Conservation (phyloP, 208 protist species). For the Acanthamoeba castellanii region DNA sequence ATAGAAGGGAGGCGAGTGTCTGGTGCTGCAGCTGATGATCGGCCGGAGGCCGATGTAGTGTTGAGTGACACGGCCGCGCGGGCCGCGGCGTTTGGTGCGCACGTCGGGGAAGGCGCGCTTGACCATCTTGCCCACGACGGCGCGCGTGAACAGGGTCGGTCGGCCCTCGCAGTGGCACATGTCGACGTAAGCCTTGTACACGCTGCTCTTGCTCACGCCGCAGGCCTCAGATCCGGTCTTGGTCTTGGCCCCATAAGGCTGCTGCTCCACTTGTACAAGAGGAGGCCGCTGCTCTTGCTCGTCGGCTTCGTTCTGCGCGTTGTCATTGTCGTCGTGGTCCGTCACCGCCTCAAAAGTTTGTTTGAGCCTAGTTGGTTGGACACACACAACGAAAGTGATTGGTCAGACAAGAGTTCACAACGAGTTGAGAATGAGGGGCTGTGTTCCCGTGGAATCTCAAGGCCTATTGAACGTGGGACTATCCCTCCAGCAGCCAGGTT, state of each 20-base stretch:
- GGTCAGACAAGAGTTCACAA: neutral
- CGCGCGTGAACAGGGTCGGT: neutral
- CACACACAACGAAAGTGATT: neutral
- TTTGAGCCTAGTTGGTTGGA: neutral
- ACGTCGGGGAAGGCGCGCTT: slow-evolving; percentile 8
- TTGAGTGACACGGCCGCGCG: neutral
- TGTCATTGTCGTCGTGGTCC: neutral
- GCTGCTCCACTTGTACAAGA: too few species aligned
- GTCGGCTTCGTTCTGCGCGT: neutral
- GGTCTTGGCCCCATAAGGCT: too few species aligned
- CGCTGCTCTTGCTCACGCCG: neutral
- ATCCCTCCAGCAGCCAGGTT: neutral
- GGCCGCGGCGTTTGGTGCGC: neutral
- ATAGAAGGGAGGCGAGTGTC: too few species aligned
- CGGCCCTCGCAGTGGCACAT: neutral
- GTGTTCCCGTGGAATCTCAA: too few species aligned
- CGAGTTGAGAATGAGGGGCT: too few species aligned
- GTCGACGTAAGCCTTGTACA: neutral
- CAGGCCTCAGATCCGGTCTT: too few species aligned
- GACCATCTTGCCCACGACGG: slow-evolving; percentile 56
- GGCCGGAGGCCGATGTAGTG: neutral
- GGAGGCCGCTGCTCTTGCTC: neutral
- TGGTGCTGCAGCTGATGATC: neutral
- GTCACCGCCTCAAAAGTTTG: neutral
- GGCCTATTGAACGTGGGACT: neutral